Conservation (phyloP, 1,139 yeast genomes). For the Pichia inconspicua region DNA sequence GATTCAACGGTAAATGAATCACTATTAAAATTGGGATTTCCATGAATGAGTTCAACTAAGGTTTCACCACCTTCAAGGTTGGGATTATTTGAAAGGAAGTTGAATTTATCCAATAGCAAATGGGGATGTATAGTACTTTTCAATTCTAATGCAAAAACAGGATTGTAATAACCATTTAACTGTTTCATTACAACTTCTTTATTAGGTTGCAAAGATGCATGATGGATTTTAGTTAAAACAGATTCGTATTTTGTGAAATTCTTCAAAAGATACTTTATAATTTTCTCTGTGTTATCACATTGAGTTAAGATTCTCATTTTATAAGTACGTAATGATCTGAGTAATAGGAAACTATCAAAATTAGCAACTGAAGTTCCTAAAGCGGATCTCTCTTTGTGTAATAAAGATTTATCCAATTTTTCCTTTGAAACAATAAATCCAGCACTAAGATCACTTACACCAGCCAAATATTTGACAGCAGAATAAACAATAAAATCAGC, state of each 20-base stretch:
- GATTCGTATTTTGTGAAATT: conserved; percentile 41
- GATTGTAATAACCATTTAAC: conserved; percentile 59
- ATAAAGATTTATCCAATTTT: conserved; percentile 33
- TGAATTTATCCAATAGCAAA: conserved; percentile 53
- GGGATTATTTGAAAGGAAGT: conserved; percentile 77
- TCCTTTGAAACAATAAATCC: conserved; percentile 68
- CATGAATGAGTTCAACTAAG: conserved; percentile 64
- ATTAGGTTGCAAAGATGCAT: conserved; percentile 62
- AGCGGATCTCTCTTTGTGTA: conserved; percentile 57
- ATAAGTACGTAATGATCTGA: conserved; percentile 75
- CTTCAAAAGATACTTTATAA: conserved; percentile 50
- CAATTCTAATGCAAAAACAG: conserved; percentile 67
- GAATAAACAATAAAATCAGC: conserved; percentile 85
- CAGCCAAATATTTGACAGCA: conserved; percentile 88
- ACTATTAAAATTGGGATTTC: conserved; percentile 24
- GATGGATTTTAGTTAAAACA: conserved; percentile 45
- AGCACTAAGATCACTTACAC: conserved; percentile 83
- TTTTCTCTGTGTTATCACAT: conserved; percentile 51
- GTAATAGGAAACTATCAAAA: conserved; percentile 65
- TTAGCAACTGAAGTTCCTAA: conserved; percentile 78
- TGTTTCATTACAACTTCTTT: conserved; percentile 49
- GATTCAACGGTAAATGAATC: background rate
- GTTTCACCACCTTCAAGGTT: conserved; percentile 89
- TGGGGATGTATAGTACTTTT: conserved; percentile 49
- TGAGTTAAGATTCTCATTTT: conserved; percentile 68